Evolutionary conservation across 2,329 filamentous ascomycete genomes (phyloP).

Genomic region (Ascochyta pisi): DNA sequence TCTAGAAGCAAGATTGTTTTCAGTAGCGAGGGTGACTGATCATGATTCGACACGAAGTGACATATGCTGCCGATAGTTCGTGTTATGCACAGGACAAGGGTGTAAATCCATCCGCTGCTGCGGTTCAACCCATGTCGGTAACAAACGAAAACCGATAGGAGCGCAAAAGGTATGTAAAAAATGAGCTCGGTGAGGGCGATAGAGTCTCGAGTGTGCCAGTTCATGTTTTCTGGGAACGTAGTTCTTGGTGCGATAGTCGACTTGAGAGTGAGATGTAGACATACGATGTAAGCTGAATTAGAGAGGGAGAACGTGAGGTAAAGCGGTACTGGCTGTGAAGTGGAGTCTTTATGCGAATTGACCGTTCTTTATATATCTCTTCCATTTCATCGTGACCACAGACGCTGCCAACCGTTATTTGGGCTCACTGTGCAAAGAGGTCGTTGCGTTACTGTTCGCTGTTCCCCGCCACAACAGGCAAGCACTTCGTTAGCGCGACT

Average conservation of each 20-base stretch:
- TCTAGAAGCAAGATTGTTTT: constrained; percentile 53
- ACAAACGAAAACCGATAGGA: constrained; percentile 40
- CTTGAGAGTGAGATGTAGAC: background rate
- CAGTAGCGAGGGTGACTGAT: constrained; percentile 50
- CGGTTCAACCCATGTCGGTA: constrained; percentile 50
- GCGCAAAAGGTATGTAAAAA: constrained; percentile 46
- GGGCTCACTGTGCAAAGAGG: background rate
- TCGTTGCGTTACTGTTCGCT: constrained; percentile 1
- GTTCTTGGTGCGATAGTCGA: background rate
- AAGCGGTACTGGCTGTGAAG: background rate
- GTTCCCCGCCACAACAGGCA: constrained; percentile 1
- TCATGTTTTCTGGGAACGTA: background rate
- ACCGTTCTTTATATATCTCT: background rate
- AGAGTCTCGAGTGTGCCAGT: constrained; percentile 11
- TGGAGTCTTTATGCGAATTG: background rate
- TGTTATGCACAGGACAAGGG: constrained; percentile 60
- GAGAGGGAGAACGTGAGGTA: too few relatives aligned
- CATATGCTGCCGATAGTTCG: constrained; percentile 60
- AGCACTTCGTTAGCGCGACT: constrained; percentile 13
- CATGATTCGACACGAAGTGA: constrained; percentile 57
- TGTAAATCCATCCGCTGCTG: constrained; percentile 61
- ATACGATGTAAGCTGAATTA: too few relatives aligned
- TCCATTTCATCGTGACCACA: background rate
- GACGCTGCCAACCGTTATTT: background rate
- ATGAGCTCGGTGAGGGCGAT: constrained; percentile 43